Evolutionary conservation across 1,139 yeast genomes (phyloP), one percentile per base, ranked within the genome.

Genomic region (Diutina pseudorugosa): DNA sequence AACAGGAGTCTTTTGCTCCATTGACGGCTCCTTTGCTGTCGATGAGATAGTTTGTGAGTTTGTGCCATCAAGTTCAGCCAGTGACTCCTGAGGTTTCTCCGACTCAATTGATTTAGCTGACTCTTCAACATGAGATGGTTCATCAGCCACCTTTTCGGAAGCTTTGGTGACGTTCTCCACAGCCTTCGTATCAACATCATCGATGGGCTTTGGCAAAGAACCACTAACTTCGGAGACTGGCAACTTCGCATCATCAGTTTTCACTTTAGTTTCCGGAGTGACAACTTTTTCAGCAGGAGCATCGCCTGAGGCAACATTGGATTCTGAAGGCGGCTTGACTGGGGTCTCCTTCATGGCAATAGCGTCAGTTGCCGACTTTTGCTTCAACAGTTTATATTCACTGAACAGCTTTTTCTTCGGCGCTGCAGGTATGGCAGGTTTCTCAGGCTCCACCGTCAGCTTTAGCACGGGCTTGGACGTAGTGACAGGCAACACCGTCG

Each of bases 311-410:
- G n/a, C n/a, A n/a, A n/a, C n/a, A n/a, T n/a, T n/a, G n/a, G n/a
- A n/a, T n/a, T n/a, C n/a, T n/a, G n/a, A n/a, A n/a, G n/a, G n/a
- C 25, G 25, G 7, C 7, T 23, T 23, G 25, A 23, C 25, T 4
- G 25, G 7, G 7, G 12, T 30, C n/a, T 30, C 36, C 4, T 30
- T 30, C 36, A 14, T 9, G n/a, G 36, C 36, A 30, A 14, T 14
- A 2, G 36, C 8, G 2, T 30, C 36, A 12, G 36, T 30, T 5
- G n/a, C 36, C 20, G 20, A 7, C 20, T 5, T 18, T 6, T 40
- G 20, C 42, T 18, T 18, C 41, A 45, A 33, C 49, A 45, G 49
- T 18, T 45, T 45, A 16, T 45, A 45, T 11, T 45, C 49, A 7
- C 36, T 23, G 27, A 45, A 45, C 40, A 27, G 41, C 49, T 45